Evolutionary conservation across 108 stramenopile genomes (phyloP), one percentile per base, ranked within the genome.

Genomic region (Fistulifera solaris): DNA sequence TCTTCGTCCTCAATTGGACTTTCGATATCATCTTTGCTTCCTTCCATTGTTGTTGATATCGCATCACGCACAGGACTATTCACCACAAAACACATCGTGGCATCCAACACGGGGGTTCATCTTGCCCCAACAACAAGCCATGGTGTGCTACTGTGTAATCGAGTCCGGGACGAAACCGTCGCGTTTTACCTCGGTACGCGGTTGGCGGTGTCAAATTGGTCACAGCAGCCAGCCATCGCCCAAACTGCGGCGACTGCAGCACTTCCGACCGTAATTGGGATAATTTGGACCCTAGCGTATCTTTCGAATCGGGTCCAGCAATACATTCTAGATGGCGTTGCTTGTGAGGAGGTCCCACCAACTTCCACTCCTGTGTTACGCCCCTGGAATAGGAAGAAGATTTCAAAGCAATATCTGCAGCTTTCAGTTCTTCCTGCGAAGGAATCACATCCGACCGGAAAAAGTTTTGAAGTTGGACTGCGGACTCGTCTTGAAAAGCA

Each of bases 91-190:
- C 87, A 92, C 41, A 96, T 61, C 13, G 92, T 94, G 40, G 88
- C 90, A 68, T 96, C 95, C 60, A 96, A 59, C 6, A 91, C 89
- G 21, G 81, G 41, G 69, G 44, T 0, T 72, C 64, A 22, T 81
- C 82, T 35, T 35, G 6, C 8, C 31, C 31, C 27, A 89, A 52
- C 14, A 89, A 67, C 14, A 59, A 17, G 1, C 91, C 92, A 68
- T 94, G 80, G 56, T 96, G 93, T 2, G 97, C 97, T 18, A 98
- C 94, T 0, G 95, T 96, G 61, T 98, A 98, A 70, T 98, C 97
- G 23, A 96, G 68, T 0, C 97, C 97, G 15, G 94, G 93, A 0
- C 97, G 87, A 67, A 98, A 98, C 7, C 94, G 78, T 35, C 97
- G 75, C 15, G 89, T 76, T n/a, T 72, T 45, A 0, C 79, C 78